Evolutionary conservation across 495 filamentous ascomycete species (phyloP).

Genomic region (Tricharina praecox): DNA sequence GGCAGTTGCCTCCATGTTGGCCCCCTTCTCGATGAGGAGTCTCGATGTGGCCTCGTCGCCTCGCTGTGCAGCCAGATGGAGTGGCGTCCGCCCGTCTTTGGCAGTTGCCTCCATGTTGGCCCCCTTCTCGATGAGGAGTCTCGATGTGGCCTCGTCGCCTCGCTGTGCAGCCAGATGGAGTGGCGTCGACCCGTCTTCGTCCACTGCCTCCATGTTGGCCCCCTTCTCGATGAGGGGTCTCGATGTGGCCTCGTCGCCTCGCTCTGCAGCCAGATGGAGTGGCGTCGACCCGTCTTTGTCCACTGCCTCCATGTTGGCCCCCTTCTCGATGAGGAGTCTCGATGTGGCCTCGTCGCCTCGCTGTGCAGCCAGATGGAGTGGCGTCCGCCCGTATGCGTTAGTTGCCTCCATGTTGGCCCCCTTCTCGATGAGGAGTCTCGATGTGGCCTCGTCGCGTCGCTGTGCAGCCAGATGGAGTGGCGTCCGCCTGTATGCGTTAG

Average conservation of each 20-base stretch:
- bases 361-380: not conserved
- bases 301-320: not conserved
- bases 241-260: not conserved
- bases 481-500: not conserved
- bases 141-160: not conserved
- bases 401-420: not conserved
- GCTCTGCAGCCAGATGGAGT: not conserved
- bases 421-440: not conserved
- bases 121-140: not conserved
- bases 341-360: not conserved
- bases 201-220: not conserved
- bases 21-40: not conserved
- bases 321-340: not conserved
- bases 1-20: not conserved
- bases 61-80: not conserved
- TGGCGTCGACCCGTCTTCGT: not conserved
- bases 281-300: not conserved
- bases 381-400: not conserved
- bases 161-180: not conserved
- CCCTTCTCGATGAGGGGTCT: not conserved
- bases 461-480: not conserved
- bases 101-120: not conserved
- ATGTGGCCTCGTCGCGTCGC: not conserved
- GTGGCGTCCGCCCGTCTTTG: not conserved
- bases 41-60: not conserved